Conservation (phyloP, 1,284 basidiomycete genomes). For the Moesziomyces globuligerus region DNA sequence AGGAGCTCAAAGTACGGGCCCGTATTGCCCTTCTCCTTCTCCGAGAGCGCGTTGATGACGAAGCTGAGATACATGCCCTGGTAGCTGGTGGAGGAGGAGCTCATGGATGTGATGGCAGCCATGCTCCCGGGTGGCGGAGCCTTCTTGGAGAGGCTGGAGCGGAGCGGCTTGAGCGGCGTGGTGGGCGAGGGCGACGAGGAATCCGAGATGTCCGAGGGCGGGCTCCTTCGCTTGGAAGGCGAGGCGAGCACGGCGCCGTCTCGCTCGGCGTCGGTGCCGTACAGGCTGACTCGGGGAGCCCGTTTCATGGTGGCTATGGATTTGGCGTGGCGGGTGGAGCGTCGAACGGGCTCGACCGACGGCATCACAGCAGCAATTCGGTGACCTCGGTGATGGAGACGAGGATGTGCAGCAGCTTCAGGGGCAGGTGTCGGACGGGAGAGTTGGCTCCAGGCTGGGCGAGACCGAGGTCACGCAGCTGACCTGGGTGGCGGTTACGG, state of each 20-base stretch:
- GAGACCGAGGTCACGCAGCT: neutral
- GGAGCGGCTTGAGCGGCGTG: conserved; percentile 32
- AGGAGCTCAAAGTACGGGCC: conserved; percentile 71
- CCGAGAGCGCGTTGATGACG: conserved; percentile 81
- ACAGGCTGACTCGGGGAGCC: conserved; percentile 13
- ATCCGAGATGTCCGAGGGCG: conserved; percentile 27
- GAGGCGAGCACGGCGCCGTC: conserved; percentile 11
- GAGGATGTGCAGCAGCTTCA: neutral
- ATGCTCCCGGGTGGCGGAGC: conserved; percentile 39
- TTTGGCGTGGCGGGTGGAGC: neutral
- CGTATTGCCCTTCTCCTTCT: conserved; percentile 72
- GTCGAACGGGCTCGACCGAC: conserved; percentile 34
- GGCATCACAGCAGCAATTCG: conserved; percentile 39
- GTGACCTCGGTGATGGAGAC: conserved; percentile 3
- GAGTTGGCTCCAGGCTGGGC: neutral
- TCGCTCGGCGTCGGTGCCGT: conserved; percentile 2
- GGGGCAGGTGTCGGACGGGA: no score
- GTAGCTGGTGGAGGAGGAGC: conserved; percentile 27
- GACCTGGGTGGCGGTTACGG: neutral
- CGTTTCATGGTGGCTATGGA: conserved; percentile 21
- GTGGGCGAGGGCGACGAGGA: conserved; percentile 31
- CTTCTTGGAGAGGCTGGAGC: conserved; percentile 40
- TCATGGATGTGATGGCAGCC: conserved; percentile 36
- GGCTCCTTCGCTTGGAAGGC: conserved; percentile 35
- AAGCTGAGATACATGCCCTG: conserved; percentile 85